Percentiles rank a stretch among this genome's conserved stretches.
phyloP scores from a whole-genome alignment of 306 rosid species.

The Bauhinia variegata region DNA sequence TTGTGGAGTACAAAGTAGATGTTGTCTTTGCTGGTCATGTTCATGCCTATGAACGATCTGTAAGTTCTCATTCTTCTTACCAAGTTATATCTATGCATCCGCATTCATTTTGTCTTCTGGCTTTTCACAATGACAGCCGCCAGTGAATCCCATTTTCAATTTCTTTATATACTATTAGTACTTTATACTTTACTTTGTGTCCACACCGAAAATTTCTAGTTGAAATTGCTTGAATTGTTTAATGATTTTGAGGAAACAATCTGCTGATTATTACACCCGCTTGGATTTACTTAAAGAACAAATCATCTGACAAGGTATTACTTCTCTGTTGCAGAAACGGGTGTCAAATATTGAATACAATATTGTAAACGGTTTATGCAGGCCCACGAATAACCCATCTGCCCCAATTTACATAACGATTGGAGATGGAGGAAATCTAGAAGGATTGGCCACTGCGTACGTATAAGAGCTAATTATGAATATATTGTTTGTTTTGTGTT shows the following conservation, averaged over 20 bases:
- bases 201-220: too few species aligned
- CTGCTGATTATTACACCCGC: neutral
- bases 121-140: neutral
- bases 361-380: conserved; percentile 55
- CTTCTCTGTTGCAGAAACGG: conserved; percentile 56
- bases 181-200: too few species aligned
- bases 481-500: neutral
- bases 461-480: conserved; percentile 15
- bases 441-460: conserved; percentile 69
- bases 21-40: conserved; percentile 68
- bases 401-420: conserved; percentile 80
- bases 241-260: neutral
- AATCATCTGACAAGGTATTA: neutral
- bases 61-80: conserved; percentile 38
- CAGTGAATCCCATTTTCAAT: neutral
- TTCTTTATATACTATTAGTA: too few species aligned
- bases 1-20: conserved; percentile 64
- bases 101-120: neutral
- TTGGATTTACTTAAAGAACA: neutral
- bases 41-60: conserved; percentile 76
- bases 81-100: neutral
- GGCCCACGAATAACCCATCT: conserved; percentile 45
- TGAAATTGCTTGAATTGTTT: neutral
- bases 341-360: conserved; percentile 66
- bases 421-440: conserved; percentile 87